These are phyloP conservation scores for Fusarium aywerte DNA, from an alignment of 2,329 filamentous ascomycete species.

Conservation along the genomic window DNA sequence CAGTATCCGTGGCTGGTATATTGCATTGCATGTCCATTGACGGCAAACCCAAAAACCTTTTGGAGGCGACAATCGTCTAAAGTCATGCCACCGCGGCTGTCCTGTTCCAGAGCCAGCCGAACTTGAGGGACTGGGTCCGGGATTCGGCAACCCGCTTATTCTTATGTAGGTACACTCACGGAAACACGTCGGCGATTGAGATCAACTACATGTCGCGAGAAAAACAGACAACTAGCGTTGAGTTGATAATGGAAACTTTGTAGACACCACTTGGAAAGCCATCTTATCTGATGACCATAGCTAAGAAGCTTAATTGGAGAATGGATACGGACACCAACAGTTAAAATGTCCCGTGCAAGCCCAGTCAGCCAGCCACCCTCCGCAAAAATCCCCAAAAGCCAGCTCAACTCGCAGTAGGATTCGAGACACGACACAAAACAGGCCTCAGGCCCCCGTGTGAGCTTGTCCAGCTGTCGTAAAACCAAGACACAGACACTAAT, in stretches of 20 bases:
- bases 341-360: slow-evolving; percentile 10
- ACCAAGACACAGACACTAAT: slow-evolving; percentile 24
- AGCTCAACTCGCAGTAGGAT: slow-evolving; percentile 7
- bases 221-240: neutral
- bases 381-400: slow-evolving; percentile 9
- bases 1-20: neutral
- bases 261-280: slow-evolving; percentile 7
- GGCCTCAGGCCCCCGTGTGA: too few species aligned
- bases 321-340: neutral
- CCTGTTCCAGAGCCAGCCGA: slow-evolving; percentile 1
- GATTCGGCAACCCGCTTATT: slow-evolving; percentile 10
- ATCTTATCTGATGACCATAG: slow-evolving; percentile 26
- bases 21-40: slow-evolving; percentile 20
- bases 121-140: slow-evolving; percentile 21
- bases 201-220: neutral
- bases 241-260: neutral
- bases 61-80: slow-evolving; percentile 9
- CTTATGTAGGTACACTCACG: neutral
- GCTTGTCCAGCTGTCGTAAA: slow-evolving; percentile 25
- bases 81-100: slow-evolving; percentile 27
- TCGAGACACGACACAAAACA: neutral
- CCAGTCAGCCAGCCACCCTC: slow-evolving; percentile 29
- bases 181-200: slow-evolving; percentile 7
- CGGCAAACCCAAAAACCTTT: slow-evolving; percentile 7
- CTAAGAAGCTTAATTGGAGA: slow-evolving; percentile 11